These are phyloP conservation scores for Paracamarosporium sp. DNA, from an alignment of 2,329 filamentous ascomycete genomes.

Conservation along the genomic window DNA sequence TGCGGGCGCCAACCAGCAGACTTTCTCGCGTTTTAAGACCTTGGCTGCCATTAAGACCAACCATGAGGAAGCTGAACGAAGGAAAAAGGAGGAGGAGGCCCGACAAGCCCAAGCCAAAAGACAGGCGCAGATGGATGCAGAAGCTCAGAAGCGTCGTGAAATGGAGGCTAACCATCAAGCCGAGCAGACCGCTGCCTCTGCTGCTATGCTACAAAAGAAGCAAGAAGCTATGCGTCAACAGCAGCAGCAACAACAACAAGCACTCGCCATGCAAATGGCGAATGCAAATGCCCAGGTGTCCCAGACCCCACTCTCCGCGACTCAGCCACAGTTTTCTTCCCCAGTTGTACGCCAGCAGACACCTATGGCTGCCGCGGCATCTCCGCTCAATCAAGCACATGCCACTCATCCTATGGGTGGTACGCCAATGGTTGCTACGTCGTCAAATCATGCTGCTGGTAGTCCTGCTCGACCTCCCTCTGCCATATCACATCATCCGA, in stretches of 20 bases:
- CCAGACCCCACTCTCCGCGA: conserved; percentile 59
- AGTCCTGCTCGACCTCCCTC: conserved; percentile 48
- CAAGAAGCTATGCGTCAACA: conserved; percentile 55
- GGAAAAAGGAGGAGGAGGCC: conserved; percentile 59
- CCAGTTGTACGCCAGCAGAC: conserved; percentile 60
- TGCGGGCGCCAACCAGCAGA: conserved; percentile 77
- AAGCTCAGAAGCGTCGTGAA: conserved; percentile 42
- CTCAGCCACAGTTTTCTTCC: conserved; percentile 70
- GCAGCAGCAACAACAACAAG: conserved; percentile 56
- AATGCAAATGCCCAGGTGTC: conserved; percentile 28
- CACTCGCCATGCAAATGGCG: conserved; percentile 34
- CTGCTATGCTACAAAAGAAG: conserved; percentile 25
- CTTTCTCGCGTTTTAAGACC: conserved; percentile 91
- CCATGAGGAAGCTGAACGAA: conserved; percentile 72
- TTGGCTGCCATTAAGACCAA: conserved; percentile 83
- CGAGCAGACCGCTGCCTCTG: conserved; percentile 23
- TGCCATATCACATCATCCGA: conserved; percentile 43
- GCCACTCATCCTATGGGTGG: conserved; percentile 48
- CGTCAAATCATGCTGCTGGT: conserved; percentile 46
- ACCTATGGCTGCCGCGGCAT: conserved; percentile 52
- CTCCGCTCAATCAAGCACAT: conserved; percentile 46
- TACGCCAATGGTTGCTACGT: conserved; percentile 52
- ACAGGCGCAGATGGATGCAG: conserved; percentile 46
- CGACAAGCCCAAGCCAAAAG: conserved; percentile 45
- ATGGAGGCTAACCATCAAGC: conserved; percentile 38